Evolutionary conservation across 2,329 filamentous ascomycete genomes (phyloP).

Genomic region (Fusarium illudens): DNA sequence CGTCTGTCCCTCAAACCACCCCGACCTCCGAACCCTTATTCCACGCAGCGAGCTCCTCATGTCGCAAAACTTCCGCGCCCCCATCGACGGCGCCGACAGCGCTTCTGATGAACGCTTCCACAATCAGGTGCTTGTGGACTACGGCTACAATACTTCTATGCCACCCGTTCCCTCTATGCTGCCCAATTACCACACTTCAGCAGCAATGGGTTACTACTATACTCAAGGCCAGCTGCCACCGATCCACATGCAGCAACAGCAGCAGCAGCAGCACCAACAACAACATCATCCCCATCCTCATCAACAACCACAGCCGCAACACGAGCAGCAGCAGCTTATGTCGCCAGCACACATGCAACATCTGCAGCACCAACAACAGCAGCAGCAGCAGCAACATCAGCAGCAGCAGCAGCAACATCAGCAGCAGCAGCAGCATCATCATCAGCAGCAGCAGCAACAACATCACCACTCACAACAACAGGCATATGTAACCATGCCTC

Average conservation of each 20-base stretch:
- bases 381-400: not conserved
- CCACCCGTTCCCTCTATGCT: slow-evolving; percentile 10
- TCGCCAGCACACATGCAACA: not conserved
- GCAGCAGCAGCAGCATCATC: not conserved
- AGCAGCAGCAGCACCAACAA: not conserved
- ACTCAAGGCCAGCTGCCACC: not conserved
- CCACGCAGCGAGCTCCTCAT: slow-evolving; percentile 67
- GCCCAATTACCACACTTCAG: not conserved
- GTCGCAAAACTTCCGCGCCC: slow-evolving; percentile 72
- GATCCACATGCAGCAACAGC: not conserved
- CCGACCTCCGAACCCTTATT: slow-evolving; percentile 49
- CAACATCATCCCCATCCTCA: slow-evolving; percentile 33
- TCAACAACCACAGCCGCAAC: slow-evolving; percentile 47
- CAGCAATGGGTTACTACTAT: not conserved
- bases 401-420: not conserved
- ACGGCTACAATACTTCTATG: slow-evolving; percentile 7
- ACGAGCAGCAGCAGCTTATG: not conserved
- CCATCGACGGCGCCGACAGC: slow-evolving; percentile 67
- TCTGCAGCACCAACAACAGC: not conserved
- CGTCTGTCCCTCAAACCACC: slow-evolving; percentile 63
- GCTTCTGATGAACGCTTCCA: slow-evolving; percentile 9
- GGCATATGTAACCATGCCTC: not conserved
- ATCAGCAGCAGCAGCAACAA: no score
- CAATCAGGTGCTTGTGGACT: not conserved
- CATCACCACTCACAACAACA: not conserved